Evolutionary conservation across 1,284 basidiomycete species (phyloP).

Genomic region (Hemileccinum hortonii): DNA sequence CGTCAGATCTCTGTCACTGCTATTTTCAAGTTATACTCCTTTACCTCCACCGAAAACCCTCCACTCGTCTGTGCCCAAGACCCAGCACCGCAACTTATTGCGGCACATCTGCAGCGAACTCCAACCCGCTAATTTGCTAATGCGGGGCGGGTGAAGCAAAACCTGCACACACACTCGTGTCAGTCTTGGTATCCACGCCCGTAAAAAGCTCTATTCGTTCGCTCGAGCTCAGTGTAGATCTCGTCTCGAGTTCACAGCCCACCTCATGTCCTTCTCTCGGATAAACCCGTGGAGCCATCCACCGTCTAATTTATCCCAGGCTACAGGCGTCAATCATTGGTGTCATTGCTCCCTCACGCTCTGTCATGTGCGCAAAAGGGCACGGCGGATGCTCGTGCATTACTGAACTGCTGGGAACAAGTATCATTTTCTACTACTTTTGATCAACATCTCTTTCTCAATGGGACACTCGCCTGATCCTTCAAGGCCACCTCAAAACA

Average conservation of each 20-base stretch:
- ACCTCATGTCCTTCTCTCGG: conserved; percentile 5
- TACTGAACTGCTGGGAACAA: not conserved
- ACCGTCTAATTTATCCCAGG: conserved; percentile 11
- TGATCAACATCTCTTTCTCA: no score
- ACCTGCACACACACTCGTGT: not conserved
- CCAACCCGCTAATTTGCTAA: not conserved
- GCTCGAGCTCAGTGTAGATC: not conserved
- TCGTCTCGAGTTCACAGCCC: not conserved
- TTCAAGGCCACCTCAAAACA: not conserved
- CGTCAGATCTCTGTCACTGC: not conserved
- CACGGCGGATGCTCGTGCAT: not conserved
- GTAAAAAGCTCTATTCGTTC: not conserved
- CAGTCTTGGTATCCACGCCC: not conserved
- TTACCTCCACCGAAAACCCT: not conserved
- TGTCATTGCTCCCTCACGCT: conserved; percentile 3
- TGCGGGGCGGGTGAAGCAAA: not conserved
- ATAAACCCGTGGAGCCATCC: not conserved
- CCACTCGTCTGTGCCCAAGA: conserved; percentile 11
- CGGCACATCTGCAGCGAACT: no score
- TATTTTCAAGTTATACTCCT: conserved; percentile 1
- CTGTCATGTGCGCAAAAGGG: not conserved
- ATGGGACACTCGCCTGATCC: not conserved
- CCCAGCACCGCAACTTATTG: conserved; percentile 11
- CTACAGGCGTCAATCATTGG: conserved; percentile 18
- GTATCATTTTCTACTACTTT: not conserved